Percentiles rank a stretch among this genome's conserved stretches.
These are phyloP conservation scores for Fusarium metavorans DNA, from an alignment of 2,329 filamentous ascomycete genomes.

Conservation along the genomic window DNA sequence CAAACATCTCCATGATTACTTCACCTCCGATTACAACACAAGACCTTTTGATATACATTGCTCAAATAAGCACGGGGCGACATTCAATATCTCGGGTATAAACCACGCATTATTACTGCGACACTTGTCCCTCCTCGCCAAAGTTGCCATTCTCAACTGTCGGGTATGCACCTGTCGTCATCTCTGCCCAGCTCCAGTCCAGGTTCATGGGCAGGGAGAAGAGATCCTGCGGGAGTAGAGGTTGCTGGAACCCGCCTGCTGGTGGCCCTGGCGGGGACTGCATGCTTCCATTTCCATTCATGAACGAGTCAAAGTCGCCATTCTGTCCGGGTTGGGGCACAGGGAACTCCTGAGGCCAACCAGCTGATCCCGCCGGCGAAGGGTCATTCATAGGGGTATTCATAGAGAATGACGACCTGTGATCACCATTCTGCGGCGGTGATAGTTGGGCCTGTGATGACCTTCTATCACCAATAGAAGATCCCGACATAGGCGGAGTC, in stretches of 20 bases:
- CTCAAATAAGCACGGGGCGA: slow-evolving; percentile 1
- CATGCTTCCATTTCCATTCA: slow-evolving; percentile 54
- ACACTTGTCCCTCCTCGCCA: slow-evolving; percentile 41
- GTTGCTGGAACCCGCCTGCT: slow-evolving; percentile 76
- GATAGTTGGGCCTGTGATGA: slow-evolving; percentile 44
- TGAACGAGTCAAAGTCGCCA: slow-evolving; percentile 58
- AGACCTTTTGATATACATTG: slow-evolving; percentile 19
- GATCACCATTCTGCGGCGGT: slow-evolving; percentile 41
- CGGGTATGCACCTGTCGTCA: slow-evolving; percentile 74
- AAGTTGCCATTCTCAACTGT: slow-evolving; percentile 73
- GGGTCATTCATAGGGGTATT: slow-evolving; percentile 49
- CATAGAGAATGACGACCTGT: slow-evolving; percentile 41
- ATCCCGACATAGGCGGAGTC: slow-evolving; percentile 7
- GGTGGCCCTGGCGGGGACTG: slow-evolving; percentile 50
- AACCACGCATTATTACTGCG: not conserved
- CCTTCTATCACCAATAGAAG: slow-evolving; percentile 19
- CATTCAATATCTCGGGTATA: not conserved
- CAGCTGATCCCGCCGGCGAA: slow-evolving; percentile 58
- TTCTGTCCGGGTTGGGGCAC: slow-evolving; percentile 49
- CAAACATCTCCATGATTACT: slow-evolving; percentile 13
- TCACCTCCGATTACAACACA: slow-evolving; percentile 1
- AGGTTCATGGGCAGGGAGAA: slow-evolving; percentile 97
- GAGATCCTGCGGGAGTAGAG: slow-evolving; percentile 90
- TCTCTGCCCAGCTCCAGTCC: slow-evolving; percentile 85
- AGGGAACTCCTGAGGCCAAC: slow-evolving; percentile 62